These are phyloP conservation scores for Teratosphaeria viscida DNA, from an alignment of 2,329 filamentous ascomycete species.

Conservation along the genomic window DNA sequence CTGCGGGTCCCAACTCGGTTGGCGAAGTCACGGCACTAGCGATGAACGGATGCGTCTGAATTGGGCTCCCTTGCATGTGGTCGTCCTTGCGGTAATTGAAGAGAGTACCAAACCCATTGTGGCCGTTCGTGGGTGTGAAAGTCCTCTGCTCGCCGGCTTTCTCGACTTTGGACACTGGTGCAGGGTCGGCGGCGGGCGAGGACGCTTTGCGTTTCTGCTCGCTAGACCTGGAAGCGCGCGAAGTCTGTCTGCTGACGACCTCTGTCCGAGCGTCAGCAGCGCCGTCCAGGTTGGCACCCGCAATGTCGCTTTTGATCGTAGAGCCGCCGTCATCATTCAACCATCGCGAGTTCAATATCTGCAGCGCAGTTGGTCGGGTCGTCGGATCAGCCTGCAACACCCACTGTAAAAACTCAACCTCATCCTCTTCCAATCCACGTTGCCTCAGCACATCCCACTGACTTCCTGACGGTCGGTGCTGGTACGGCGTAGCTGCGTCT, in stretches of 20 bases:
- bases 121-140: neutral
- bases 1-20: neutral
- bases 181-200: neutral
- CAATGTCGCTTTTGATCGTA: neutral
- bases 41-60: neutral
- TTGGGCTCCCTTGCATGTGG: neutral
- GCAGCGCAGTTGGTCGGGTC: conserved; percentile 14
- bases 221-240: neutral
- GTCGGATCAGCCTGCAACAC: conserved; percentile 16
- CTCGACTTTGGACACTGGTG: neutral
- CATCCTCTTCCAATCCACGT: conserved; percentile 13
- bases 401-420: conserved; percentile 16
- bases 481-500: conserved; percentile 10
- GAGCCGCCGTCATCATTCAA: neutral
- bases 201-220: neutral
- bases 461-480: conserved; percentile 7
- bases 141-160: neutral
- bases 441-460: conserved; percentile 15
- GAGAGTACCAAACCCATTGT: neutral
- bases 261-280: neutral
- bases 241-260: neutral
- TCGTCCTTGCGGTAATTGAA: neutral
- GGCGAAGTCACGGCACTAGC: neutral
- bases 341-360: conserved; percentile 12
- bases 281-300: neutral